A percentile compares a stretch with the other conserved stretches of the same genome.
phyloP scores from a whole-genome alignment of 768 basidiomycete species.

The Tricholoma sp. region DNA sequence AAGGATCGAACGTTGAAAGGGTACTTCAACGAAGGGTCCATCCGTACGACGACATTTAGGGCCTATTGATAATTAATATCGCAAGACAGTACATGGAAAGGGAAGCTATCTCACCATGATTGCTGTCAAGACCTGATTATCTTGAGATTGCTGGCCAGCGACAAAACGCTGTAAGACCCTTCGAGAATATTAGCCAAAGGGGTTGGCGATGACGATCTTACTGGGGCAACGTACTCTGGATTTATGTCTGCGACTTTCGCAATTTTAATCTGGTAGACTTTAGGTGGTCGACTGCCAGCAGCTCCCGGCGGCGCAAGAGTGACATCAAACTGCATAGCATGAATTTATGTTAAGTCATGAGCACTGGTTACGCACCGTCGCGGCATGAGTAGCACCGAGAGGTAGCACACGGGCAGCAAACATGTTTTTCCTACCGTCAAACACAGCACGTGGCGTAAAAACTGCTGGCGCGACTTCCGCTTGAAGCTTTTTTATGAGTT shows the following conservation, averaged over 20 bases:
- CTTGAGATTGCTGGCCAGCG: constrained; percentile 57
- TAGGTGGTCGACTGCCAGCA: constrained; percentile 32
- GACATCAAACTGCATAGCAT: constrained; percentile 13
- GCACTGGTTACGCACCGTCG: constrained; percentile 43
- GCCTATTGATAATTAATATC: constrained; percentile 43
- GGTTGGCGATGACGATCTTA: background rate
- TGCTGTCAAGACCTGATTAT: constrained; percentile 56
- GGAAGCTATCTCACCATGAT: constrained; percentile 42
- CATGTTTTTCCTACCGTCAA: constrained; percentile 74
- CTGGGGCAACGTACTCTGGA: constrained; percentile 25
- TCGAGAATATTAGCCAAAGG: background rate
- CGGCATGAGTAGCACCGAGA: constrained; percentile 42
- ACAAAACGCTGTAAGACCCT: constrained; percentile 65
- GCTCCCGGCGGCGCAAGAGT: constrained; percentile 36
- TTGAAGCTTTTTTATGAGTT: constrained; percentile 62
- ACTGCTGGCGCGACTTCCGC: constrained; percentile 46
- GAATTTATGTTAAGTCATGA: constrained; percentile 13
- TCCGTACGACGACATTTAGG: constrained; percentile 68
- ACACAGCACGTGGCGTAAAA: constrained; percentile 67
- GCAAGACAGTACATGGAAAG: background rate
- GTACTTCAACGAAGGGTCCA: constrained; percentile 62
- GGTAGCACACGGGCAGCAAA: constrained; percentile 55
- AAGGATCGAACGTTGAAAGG: constrained; percentile 76
- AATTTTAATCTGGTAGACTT: constrained; percentile 48
- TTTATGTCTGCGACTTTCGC: constrained; percentile 55